Conservation (phyloP, 2,329 filamentous ascomycete genomes). For the Knufia petricola region DNA sequence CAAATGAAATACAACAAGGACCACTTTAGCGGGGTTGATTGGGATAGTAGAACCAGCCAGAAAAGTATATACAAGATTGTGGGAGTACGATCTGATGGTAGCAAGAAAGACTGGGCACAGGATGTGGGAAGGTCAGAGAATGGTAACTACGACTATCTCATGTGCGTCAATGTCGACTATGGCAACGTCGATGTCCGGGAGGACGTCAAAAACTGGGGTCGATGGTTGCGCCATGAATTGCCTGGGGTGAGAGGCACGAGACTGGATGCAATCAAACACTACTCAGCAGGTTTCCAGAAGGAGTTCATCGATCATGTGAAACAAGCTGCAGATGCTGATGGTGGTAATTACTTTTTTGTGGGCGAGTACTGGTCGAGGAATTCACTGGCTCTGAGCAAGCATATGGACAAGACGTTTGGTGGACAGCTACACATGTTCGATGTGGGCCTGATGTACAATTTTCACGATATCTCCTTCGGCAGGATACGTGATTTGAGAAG, state of each 20-base stretch:
- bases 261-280: constrained; percentile 65
- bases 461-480: constrained; percentile 50
- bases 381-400: constrained; percentile 45
- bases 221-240: constrained; percentile 55
- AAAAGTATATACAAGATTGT: constrained; percentile 55
- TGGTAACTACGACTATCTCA: constrained; percentile 53
- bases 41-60: constrained; percentile 46
- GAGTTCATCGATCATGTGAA: constrained; percentile 54
- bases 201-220: constrained; percentile 58
- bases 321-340: constrained; percentile 30
- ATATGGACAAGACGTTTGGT: constrained; percentile 46
- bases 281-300: constrained; percentile 55
- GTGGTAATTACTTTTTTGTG: constrained; percentile 50
- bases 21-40: constrained; percentile 62
- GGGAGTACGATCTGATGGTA: constrained; percentile 48
- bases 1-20: constrained; percentile 55
- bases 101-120: constrained; percentile 42
- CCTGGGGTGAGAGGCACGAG: constrained; percentile 53
- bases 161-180: constrained; percentile 65
- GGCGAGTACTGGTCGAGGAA: constrained; percentile 62
- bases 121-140: constrained; percentile 50
- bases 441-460: constrained; percentile 58
- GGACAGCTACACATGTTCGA: constrained; percentile 56
- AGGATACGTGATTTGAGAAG: constrained; percentile 51
- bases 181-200: constrained; percentile 51